Conservation (phyloP, 495 filamentous ascomycete species). For the Penicillium waksmanii region DNA sequence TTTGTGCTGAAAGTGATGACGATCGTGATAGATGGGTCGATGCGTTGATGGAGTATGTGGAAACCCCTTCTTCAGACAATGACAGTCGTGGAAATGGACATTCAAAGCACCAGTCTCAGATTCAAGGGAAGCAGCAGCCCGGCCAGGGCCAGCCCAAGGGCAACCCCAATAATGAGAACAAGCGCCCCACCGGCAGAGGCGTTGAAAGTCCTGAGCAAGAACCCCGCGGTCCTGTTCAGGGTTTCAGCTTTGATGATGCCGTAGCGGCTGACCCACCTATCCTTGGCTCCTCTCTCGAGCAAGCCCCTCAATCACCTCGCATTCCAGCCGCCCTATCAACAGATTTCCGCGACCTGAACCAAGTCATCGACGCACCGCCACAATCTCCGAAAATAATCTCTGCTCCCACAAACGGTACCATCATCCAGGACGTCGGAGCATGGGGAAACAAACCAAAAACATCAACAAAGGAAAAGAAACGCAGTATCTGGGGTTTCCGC, state of each 20-base stretch:
- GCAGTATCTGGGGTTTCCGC: constrained; percentile 93
- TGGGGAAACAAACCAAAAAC: constrained; percentile 80
- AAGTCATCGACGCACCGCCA: constrained; percentile 24
- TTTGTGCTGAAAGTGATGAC: constrained; percentile 92
- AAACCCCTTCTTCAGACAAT: constrained; percentile 63
- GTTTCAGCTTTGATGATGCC: constrained; percentile 83
- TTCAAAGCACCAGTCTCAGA: constrained; percentile 28
- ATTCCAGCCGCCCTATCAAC: constrained; percentile 30
- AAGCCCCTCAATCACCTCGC: constrained; percentile 38
- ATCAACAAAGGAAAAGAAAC: constrained; percentile 77
- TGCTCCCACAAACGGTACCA: constrained; percentile 78
- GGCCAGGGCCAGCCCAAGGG: constrained; percentile 38
- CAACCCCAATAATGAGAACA: constrained; percentile 35
- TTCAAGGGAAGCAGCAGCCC: constrained; percentile 17
- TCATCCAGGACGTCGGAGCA: constrained; percentile 82
- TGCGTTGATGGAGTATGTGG: constrained; percentile 86
- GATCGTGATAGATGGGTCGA: constrained; percentile 96
- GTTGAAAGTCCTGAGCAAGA: constrained; percentile 46
- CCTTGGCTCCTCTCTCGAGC: constrained; percentile 55
- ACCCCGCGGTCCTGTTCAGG: constrained; percentile 63
- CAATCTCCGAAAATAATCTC: constrained; percentile 72
- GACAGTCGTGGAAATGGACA: constrained; percentile 33
- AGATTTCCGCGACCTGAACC: constrained; percentile 31
- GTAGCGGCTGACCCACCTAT: constrained; percentile 72
- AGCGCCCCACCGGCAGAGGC: constrained; percentile 48